phyloP scores from a whole-genome alignment of 1,284 basidiomycete species.

The Ustilago hordei region DNA sequence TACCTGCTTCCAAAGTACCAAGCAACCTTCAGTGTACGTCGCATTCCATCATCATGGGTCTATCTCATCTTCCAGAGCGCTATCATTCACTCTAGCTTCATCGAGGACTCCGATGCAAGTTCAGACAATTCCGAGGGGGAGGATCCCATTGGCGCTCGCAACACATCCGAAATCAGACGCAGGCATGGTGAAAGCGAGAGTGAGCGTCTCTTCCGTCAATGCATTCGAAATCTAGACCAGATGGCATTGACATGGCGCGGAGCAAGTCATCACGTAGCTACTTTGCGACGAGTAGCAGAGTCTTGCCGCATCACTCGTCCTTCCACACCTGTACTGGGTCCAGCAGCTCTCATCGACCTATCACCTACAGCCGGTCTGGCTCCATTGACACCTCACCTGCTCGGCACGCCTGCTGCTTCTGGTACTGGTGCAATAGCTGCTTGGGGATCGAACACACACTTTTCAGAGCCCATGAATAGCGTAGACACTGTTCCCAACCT shows the following conservation, averaged over 20 bases:
- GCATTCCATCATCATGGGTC: constrained; percentile 27
- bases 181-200: constrained; percentile 7
- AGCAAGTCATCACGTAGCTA: constrained; percentile 34
- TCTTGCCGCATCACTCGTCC: constrained; percentile 22
- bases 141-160: not conserved
- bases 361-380: not conserved
- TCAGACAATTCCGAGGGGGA: not conserved
- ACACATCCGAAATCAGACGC: not conserved
- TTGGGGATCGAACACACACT: not conserved
- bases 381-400: not conserved
- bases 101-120: constrained; percentile 4
- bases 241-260: constrained; percentile 21
- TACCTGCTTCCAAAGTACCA: constrained; percentile 22
- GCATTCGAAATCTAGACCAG: constrained; percentile 22
- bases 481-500: not conserved
- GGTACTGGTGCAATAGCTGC: not conserved
- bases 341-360: not conserved
- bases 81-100: constrained; percentile 25
- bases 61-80: constrained; percentile 40
- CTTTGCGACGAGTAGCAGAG: constrained; percentile 14
- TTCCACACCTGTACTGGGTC: constrained; percentile 11
- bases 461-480: not conserved
- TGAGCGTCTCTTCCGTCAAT: constrained; percentile 19
- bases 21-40: constrained; percentile 21
- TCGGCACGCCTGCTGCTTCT: not conserved